phyloP scores from a whole-genome alignment of 106 monocot species.

The Allium fistulosum region DNA sequence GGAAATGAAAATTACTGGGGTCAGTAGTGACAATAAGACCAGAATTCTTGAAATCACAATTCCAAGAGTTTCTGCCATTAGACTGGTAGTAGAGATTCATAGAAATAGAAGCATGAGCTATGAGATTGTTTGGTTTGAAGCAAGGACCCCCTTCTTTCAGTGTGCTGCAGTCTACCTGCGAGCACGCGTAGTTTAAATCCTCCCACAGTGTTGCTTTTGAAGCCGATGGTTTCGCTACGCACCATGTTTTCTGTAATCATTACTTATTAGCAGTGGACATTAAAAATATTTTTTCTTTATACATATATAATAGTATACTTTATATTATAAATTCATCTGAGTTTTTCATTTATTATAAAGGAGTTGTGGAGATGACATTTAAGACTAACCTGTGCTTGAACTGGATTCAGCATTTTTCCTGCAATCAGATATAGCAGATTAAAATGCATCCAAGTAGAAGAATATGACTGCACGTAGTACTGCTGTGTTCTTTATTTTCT shows the following conservation, averaged over 20 bases:
- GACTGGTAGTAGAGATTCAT: conserved; percentile 30
- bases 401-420: background rate
- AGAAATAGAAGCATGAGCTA: conserved; percentile 14
- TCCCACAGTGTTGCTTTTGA: conserved; percentile 2
- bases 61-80: conserved; percentile 11
- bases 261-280: too few relatives aligned
- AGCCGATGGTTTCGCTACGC: conserved; percentile 17
- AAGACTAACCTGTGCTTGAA: conserved; percentile 6
- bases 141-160: background rate
- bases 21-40: conserved; percentile 4
- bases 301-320: background rate
- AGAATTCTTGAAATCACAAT: conserved; percentile 18
- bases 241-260: conserved; percentile 18
- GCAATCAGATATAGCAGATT: background rate
- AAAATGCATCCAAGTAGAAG: too few relatives aligned
- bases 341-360: background rate
- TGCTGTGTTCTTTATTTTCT: too few relatives aligned
- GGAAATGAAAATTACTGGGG: conserved; percentile 7
- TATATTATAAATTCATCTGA: background rate
- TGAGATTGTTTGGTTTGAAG: conserved; percentile 13
- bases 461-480: too few relatives aligned
- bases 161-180: conserved; percentile 12
- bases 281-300: background rate
- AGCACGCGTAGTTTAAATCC: conserved; percentile 11
- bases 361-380: background rate